Conservation (phyloP, 2,329 filamentous ascomycete genomes). For the Ascomycota sp. region DNA sequence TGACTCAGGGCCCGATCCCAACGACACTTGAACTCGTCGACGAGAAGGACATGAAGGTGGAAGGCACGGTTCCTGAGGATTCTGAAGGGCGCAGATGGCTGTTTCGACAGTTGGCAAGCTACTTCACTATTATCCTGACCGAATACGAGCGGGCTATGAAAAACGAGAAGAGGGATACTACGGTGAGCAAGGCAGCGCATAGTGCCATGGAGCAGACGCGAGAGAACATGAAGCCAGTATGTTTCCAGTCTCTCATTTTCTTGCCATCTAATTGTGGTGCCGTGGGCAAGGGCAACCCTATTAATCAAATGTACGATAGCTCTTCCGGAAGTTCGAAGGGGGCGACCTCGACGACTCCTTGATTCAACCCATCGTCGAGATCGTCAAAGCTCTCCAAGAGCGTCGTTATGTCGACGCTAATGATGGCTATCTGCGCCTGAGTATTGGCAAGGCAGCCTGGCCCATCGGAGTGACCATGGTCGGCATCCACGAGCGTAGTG, state of each 20-base stretch:
- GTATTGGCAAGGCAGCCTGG: conserved; percentile 94
- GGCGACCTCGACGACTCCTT: conserved; percentile 60
- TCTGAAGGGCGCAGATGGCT: conserved; percentile 47
- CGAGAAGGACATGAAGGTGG: conserved; percentile 77
- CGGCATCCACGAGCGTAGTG: conserved; percentile 92
- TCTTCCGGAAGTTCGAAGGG: conserved; percentile 79
- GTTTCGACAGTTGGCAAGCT: conserved; percentile 75
- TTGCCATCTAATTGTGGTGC: not conserved
- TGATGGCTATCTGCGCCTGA: conserved; percentile 78
- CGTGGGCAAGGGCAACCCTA: too few relatives aligned
- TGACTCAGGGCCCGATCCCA: conserved; percentile 64
- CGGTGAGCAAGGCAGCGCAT: conserved; percentile 62
- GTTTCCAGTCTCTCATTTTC: conserved; percentile 5
- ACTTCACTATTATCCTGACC: conserved; percentile 86
- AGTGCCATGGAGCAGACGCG: conserved; percentile 72
- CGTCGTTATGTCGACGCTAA: conserved; percentile 90
- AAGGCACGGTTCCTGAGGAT: conserved; percentile 39
- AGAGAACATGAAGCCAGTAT: conserved; percentile 63
- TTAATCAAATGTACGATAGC: too few relatives aligned
- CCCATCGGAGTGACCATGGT: conserved; percentile 99
- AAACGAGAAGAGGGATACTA: conserved; percentile 40
- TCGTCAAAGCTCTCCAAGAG: conserved; percentile 77
- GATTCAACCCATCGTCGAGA: conserved; percentile 69
- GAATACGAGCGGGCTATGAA: conserved; percentile 73
- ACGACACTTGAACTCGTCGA: conserved; percentile 63